These are phyloP conservation scores for Neonectria hederae DNA, from an alignment of 2,329 filamentous ascomycete genomes.

Conservation along the genomic window DNA sequence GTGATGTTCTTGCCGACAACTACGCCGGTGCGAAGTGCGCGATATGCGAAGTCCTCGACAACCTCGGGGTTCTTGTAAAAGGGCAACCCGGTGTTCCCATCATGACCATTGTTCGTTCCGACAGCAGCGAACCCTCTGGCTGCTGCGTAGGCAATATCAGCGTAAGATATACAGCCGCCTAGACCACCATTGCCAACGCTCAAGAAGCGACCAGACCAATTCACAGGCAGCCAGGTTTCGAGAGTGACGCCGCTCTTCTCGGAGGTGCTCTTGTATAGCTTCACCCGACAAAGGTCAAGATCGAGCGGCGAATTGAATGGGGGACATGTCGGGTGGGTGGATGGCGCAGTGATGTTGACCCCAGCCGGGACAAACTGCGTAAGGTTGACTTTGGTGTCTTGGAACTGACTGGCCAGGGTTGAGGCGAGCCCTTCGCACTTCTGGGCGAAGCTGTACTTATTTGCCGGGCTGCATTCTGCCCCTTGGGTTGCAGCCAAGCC, in stretches of 20 bases:
- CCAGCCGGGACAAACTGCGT: conserved; percentile 16
- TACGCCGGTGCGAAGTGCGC: conserved; percentile 57
- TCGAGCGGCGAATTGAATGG: conserved; percentile 31
- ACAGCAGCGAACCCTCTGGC: conserved; percentile 57
- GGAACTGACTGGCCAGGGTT: neutral
- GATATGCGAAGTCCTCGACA: conserved; percentile 48
- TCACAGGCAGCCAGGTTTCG: conserved; percentile 58
- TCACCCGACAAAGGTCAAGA: conserved; percentile 33
- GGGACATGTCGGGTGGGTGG: conserved; percentile 51
- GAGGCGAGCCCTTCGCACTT: conserved; percentile 8
- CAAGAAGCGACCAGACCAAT: conserved; percentile 56
- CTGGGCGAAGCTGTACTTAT: conserved; percentile 4
- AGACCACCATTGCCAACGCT: conserved; percentile 60
- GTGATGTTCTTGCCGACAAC: conserved; percentile 59
- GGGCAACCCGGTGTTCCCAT: conserved; percentile 50
- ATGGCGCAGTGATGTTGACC: conserved; percentile 39
- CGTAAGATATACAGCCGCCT: conserved; percentile 58
- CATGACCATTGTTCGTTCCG: conserved; percentile 62
- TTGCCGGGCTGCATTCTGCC: neutral
- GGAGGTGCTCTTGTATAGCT: conserved; percentile 32
- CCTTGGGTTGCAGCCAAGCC: neutral
- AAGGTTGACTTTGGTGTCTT: conserved; percentile 13
- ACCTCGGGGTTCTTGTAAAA: conserved; percentile 51
- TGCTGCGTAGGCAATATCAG: conserved; percentile 56
- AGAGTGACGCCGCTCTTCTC: conserved; percentile 57